phyloP scores from a whole-genome alignment of 1,284 basidiomycete genomes.

The Ceratobasidium papillatum region DNA sequence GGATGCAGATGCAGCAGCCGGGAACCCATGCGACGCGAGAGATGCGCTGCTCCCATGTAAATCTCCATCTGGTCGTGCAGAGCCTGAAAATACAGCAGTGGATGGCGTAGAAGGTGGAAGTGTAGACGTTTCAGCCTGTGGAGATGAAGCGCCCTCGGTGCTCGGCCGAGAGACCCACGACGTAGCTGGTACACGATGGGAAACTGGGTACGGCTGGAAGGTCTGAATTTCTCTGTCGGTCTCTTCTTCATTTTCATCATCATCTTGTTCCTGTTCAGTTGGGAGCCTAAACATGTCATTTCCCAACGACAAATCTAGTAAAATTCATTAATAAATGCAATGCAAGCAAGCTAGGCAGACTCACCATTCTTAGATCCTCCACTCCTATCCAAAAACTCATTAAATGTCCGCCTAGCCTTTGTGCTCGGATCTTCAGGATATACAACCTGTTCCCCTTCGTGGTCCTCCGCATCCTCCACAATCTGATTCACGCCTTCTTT shows the following conservation, averaged over 20 bases:
- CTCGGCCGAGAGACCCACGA: constrained; percentile 28
- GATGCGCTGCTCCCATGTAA: constrained; percentile 28
- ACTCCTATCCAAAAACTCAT: constrained; percentile 32
- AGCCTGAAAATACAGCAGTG: constrained; percentile 19
- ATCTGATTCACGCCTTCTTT: constrained; percentile 52
- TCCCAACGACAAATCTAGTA: constrained; percentile 10
- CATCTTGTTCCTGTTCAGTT: constrained; percentile 7
- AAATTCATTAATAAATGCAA: constrained; percentile 10
- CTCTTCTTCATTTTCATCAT: constrained; percentile 38
- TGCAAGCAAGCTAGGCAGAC: constrained; percentile 11
- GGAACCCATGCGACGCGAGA: constrained; percentile 20
- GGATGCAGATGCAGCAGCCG: constrained; percentile 7
- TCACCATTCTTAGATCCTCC: constrained; percentile 18
- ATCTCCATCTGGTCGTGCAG: constrained; percentile 20
- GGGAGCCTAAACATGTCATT: background rate
- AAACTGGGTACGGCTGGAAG: constrained; percentile 12
- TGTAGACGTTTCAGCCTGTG: constrained; percentile 20
- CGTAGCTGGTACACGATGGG: background rate
- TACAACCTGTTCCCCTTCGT: constrained; percentile 44
- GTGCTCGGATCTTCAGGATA: constrained; percentile 44
- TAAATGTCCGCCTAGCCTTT: constrained; percentile 25
- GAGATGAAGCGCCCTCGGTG: constrained; percentile 23
- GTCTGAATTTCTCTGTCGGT: constrained; percentile 15
- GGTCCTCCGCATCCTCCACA: constrained; percentile 46
- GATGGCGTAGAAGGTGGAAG: constrained; percentile 34